A percentile compares a stretch with the other conserved stretches of the same genome.
Conservation (phyloP, 2,329 filamentous ascomycete species). For the Ceratocystis smalleyi region DNA sequence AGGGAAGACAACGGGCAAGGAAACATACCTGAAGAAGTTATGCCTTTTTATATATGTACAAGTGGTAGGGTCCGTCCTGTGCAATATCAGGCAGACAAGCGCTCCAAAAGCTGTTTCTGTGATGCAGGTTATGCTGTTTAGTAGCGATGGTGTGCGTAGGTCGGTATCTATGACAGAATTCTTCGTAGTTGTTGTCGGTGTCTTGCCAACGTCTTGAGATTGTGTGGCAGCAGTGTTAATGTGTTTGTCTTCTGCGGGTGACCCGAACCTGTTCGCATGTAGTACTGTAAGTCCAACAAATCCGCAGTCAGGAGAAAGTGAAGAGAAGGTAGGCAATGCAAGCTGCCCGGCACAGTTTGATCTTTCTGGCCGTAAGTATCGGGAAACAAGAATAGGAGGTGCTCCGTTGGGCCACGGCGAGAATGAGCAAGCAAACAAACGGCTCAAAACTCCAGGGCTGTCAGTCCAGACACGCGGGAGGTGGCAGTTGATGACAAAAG, state of each 20-base stretch:
- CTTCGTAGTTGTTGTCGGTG: background rate
- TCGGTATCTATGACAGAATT: background rate
- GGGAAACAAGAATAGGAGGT: background rate
- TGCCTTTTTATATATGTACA: background rate
- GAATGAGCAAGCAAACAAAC: background rate
- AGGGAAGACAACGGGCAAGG: background rate
- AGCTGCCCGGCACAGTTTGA: background rate
- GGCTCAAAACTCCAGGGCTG: background rate
- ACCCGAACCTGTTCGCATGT: conserved; percentile 31
- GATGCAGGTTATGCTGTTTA: background rate
- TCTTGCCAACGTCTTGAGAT: background rate
- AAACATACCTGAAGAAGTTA: background rate
- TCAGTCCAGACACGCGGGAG: background rate
- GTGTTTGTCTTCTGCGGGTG: conserved; percentile 25
- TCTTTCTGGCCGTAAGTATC: background rate
- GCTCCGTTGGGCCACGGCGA: background rate
- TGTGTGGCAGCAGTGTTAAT: background rate
- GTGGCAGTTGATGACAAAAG: conserved; percentile 2
- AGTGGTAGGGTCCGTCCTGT: background rate
- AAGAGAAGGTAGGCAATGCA: background rate
- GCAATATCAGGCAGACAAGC: background rate
- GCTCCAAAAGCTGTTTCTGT: background rate
- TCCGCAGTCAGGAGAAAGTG: conserved; percentile 21
- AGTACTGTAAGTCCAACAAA: conserved; percentile 17
- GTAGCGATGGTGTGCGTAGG: background rate